These are phyloP conservation scores for Hymenoscyphus occultus DNA, from an alignment of 2,329 filamentous ascomycete genomes.

Conservation along the genomic window DNA sequence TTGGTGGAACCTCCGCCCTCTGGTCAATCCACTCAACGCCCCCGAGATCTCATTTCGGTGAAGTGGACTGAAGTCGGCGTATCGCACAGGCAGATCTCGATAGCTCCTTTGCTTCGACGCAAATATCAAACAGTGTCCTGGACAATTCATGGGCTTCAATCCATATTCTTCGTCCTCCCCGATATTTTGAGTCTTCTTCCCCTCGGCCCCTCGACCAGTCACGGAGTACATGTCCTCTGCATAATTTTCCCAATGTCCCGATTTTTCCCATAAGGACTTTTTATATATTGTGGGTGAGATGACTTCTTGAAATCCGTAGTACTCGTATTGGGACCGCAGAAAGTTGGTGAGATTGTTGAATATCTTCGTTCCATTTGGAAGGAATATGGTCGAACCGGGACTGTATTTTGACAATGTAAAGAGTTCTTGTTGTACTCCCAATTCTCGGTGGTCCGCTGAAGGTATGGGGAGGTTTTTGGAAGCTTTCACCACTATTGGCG, in stretches of 20 bases:
- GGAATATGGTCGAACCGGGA: constrained; percentile 80
- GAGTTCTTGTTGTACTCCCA: constrained; percentile 66
- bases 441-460: constrained; percentile 54
- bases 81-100: constrained; percentile 76
- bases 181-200: constrained; percentile 41
- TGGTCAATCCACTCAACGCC: constrained; percentile 75
- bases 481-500: constrained; percentile 16
- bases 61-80: constrained; percentile 84
- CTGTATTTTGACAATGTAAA: constrained; percentile 79
- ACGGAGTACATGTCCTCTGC: constrained; percentile 91
- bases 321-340: constrained; percentile 76
- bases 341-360: constrained; percentile 83
- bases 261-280: constrained; percentile 79
- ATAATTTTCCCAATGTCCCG: constrained; percentile 86
- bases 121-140: constrained; percentile 83
- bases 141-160: constrained; percentile 91
- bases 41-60: constrained; percentile 85
- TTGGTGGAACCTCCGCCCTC: constrained; percentile 84
- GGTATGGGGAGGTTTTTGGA: constrained; percentile 20
- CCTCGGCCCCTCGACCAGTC: constrained; percentile 43
- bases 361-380: constrained; percentile 76
- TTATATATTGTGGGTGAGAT: constrained; percentile 91
- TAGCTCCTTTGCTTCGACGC: constrained; percentile 71
- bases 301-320: constrained; percentile 84
- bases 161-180: constrained; percentile 70